These are phyloP conservation scores for Hamigera avellanea DNA, from an alignment of 495 filamentous ascomycete genomes.

Conservation along the genomic window DNA sequence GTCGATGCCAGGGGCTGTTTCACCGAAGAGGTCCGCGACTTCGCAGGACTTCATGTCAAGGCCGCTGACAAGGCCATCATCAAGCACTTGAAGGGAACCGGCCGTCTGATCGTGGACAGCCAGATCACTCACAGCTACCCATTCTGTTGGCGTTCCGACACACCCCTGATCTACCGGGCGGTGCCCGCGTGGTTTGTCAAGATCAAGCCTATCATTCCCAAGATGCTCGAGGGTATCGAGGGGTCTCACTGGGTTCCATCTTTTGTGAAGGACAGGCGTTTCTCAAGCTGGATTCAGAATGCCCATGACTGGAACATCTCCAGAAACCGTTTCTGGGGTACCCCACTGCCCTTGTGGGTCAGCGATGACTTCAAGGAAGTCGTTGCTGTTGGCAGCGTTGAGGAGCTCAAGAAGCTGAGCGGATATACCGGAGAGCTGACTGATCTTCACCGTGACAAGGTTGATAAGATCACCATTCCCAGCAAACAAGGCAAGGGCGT, in stretches of 20 bases:
- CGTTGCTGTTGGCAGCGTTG: conserved; percentile 77
- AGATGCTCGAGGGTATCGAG: conserved; percentile 85
- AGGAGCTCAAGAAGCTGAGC: conserved; percentile 77
- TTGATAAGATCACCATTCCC: conserved; percentile 94
- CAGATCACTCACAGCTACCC: conserved; percentile 92
- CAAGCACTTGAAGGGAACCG: conserved; percentile 71
- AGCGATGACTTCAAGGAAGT: conserved; percentile 79
- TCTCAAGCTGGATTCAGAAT: conserved; percentile 76
- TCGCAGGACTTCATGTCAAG: conserved; percentile 86
- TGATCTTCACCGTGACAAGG: conserved; percentile 91
- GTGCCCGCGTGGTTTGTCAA: conserved; percentile 96
- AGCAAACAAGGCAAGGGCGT: conserved; percentile 80
- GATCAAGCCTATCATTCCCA: conserved; percentile 70
- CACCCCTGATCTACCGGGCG: conserved; percentile 85
- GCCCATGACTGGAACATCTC: conserved; percentile 98
- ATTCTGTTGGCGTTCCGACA: conserved; percentile 93
- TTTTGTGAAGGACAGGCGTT: conserved; percentile 86
- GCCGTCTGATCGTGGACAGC: conserved; percentile 74
- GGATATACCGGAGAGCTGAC: conserved; percentile 74
- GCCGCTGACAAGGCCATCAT: conserved; percentile 91
- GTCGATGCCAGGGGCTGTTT: conserved; percentile 76
- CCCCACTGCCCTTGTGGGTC: conserved; percentile 86
- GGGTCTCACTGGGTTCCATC: conserved; percentile 88
- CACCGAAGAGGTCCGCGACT: conserved; percentile 71
- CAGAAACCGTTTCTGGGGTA: conserved; percentile 94